Evolutionary conservation across 2,329 filamentous ascomycete genomes (phyloP), one percentile per base, ranked within the genome.

Genomic region (Cordyceps farinosa): DNA sequence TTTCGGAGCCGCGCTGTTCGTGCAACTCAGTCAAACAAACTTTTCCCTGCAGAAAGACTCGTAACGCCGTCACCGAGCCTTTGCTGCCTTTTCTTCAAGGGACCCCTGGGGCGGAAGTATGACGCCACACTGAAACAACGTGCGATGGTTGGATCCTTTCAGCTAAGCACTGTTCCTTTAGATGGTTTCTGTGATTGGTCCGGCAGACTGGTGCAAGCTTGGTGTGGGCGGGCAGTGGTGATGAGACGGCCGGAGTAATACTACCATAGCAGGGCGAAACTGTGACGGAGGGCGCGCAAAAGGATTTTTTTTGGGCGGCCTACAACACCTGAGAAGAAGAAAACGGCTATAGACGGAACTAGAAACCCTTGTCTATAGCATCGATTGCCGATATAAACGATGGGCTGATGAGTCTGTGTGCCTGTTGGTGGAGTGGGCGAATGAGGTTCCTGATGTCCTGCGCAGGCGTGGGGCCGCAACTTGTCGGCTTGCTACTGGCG

Each of bases 341-440:
- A 56, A 42, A 47, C 3, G 27, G 27, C 7, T 11, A 56, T 17
- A 15, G 29, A 34, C 38, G n/a, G 53, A 44, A 44, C 29, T 22
- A 9, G 36, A n/a, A 27, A 44, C 17, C 57, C 57, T 44, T 60
- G 47, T 60, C 57, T 52, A 60, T 60, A 52, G 48, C 27, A 42
- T 48, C 47, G 47, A 60, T 34, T 30, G 36, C 57, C 47, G 44
- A 59, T 52, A 27, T 11, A 51, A 60, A 51, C 57, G 36, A 50
- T 40, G 57, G 47, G 27, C 27, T n/a, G 57, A n/a, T 44, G 40
- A 30, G 53, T 32, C 38, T 32, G 47, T 42, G 57, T 60, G 38
- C 44, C 27, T 38, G 30, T 22, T 32, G 47, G 57, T 59, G 48
- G 57, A 60, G 17, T 60, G 34, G 57, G 17, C 22, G 22, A 32